Percentiles rank a stretch among this genome's conserved stretches.
phyloP scores from a whole-genome alignment of 2,329 filamentous ascomycete species.

The Penicillium sp. region DNA sequence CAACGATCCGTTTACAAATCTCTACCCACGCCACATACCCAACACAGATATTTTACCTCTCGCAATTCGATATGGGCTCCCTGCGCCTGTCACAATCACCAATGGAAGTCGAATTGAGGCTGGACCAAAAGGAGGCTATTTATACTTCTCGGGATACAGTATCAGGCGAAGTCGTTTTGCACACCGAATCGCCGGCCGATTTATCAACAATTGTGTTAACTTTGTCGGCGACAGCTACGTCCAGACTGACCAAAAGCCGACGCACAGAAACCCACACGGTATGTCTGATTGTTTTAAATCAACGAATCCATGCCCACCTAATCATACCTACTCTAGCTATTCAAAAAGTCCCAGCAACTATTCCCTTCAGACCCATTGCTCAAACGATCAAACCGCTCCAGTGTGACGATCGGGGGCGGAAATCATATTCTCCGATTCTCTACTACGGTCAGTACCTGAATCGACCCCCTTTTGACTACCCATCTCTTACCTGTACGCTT shows the following conservation, averaged over 20 bases:
- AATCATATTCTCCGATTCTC: background rate
- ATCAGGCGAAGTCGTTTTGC: slow-evolving; percentile 17
- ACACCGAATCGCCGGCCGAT: slow-evolving; percentile 7
- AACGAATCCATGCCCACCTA: background rate
- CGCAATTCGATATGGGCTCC: background rate
- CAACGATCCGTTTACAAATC: background rate
- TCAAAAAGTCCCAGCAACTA: background rate
- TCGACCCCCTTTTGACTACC: background rate
- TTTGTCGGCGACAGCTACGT: slow-evolving; percentile 14
- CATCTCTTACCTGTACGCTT: background rate
- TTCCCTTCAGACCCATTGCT: slow-evolving; percentile 2
- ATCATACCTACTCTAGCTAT: background rate
- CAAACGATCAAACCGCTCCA: background rate
- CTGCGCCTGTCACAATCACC: background rate
- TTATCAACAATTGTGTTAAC: slow-evolving; percentile 16
- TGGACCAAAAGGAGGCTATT: background rate
- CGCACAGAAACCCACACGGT: slow-evolving; percentile 17
- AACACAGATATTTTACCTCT: background rate
- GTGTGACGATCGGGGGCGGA: slow-evolving; percentile 6
- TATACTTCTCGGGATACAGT: slow-evolving; percentile 15
- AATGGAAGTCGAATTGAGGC: slow-evolving; percentile 1
- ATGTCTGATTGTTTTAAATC: background rate
- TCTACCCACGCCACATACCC: background rate
- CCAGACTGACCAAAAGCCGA: slow-evolving; percentile 11
- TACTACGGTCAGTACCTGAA: background rate